These are phyloP conservation scores for Toxicodendron radicans DNA, from an alignment of 345 rosid species.

Conservation along the genomic window DNA sequence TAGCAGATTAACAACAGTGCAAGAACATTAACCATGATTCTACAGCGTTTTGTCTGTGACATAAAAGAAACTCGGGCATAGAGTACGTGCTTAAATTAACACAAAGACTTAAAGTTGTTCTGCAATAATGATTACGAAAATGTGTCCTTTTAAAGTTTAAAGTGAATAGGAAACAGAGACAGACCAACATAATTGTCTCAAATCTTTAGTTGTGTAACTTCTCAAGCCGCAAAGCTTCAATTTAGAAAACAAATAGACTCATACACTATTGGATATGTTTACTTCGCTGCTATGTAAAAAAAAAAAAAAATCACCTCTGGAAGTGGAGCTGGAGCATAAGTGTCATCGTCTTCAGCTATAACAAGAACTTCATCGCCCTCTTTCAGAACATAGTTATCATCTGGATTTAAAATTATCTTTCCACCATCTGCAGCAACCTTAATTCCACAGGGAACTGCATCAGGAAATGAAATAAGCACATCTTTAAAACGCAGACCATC, in stretches of 20 bases:
- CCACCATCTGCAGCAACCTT: slow-evolving; percentile 81
- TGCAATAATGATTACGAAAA: not conserved
- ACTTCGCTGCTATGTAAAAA: slow-evolving; percentile 8
- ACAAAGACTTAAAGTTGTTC: not conserved
- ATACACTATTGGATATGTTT: not conserved
- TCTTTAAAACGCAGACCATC: slow-evolving; percentile 71
- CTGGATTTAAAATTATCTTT: slow-evolving; percentile 78
- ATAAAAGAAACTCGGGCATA: not conserved
- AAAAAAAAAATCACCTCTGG: slow-evolving; percentile 59
- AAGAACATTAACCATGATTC: not conserved
- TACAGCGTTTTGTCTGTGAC: not conserved
- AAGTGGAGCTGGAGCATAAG: slow-evolving; percentile 81
- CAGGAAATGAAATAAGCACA: slow-evolving; percentile 77
- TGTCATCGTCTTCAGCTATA: slow-evolving; percentile 95
- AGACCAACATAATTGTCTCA: not conserved
- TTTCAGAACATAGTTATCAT: slow-evolving; percentile 60
- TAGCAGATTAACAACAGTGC: not conserved
- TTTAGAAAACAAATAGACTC: not conserved
- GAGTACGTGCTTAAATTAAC: not conserved
- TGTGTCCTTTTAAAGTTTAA: not conserved
- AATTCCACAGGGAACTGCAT: slow-evolving; percentile 87
- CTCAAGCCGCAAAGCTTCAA: slow-evolving; percentile 3
- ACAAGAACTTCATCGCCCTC: slow-evolving; percentile 93
- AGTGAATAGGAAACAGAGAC: not conserved
- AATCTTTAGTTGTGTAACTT: slow-evolving; percentile 10